phyloP scores from a whole-genome alignment of 2,329 filamentous ascomycete genomes.

The Neofusicoccum ribis region DNA sequence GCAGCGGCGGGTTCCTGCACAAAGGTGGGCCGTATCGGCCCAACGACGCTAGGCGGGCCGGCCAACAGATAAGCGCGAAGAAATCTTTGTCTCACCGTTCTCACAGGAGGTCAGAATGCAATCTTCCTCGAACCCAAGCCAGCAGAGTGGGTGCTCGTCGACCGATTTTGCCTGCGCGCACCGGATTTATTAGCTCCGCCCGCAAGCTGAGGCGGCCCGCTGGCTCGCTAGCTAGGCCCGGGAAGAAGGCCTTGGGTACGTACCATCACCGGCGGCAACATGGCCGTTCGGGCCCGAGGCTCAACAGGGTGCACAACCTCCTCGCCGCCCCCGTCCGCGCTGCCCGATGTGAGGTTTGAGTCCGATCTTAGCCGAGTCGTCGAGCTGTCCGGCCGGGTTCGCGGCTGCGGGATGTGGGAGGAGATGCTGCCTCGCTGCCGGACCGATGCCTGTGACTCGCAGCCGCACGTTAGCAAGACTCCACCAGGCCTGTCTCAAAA shows the following conservation, averaged over 20 bases:
- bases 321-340: constrained; percentile 56
- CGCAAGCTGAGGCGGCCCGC: not conserved
- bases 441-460: constrained; percentile 49
- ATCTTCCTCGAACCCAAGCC: constrained; percentile 91
- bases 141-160: constrained; percentile 82
- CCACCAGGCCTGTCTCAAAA: constrained; percentile 7
- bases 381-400: constrained; percentile 62
- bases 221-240: not conserved
- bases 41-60: constrained; percentile 12
- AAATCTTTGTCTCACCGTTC: constrained; percentile 64
- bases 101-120: constrained; percentile 91
- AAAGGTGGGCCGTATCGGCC: constrained; percentile 18
- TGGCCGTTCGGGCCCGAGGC: constrained; percentile 77
- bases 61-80: constrained; percentile 20
- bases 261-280: constrained; percentile 87
- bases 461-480: constrained; percentile 10
- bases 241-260: constrained; percentile 24
- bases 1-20: constrained; percentile 19
- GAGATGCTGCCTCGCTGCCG: constrained; percentile 58
- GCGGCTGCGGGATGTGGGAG: constrained; percentile 51
- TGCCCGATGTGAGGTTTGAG: constrained; percentile 61
- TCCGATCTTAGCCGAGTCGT: constrained; percentile 66
- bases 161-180: constrained; percentile 70
- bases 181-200: constrained; percentile 25
- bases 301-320: constrained; percentile 75